Evolutionary conservation across 805 yeast species (phyloP).

Genomic region (Torulaspora franciscae): DNA sequence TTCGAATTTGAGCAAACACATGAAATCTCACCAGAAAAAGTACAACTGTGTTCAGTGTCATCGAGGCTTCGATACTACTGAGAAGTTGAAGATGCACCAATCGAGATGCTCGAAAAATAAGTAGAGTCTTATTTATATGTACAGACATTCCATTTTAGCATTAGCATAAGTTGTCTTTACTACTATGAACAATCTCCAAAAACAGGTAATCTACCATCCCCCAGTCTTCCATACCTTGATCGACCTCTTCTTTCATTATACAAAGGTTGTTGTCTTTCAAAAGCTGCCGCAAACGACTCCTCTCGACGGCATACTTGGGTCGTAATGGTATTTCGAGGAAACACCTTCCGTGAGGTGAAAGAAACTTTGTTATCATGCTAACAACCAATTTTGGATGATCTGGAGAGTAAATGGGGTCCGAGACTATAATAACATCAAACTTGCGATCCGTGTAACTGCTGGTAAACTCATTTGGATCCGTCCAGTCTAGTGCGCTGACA

Average conservation of each 20-base stretch:
- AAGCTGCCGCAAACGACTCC: conserved; percentile 56
- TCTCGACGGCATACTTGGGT: conserved; percentile 56
- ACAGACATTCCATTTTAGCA: neutral
- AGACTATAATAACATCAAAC: conserved; percentile 61
- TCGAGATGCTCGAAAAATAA: conserved; percentile 12
- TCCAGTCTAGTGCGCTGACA: conserved; percentile 73
- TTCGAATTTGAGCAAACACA: conserved; percentile 82
- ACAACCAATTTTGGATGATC: conserved; percentile 74
- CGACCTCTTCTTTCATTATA: conserved; percentile 39
- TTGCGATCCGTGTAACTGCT: conserved; percentile 29
- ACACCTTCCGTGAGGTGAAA: conserved; percentile 43
- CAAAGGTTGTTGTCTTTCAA: conserved; percentile 36
- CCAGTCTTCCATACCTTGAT: conserved; percentile 79
- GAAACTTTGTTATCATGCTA: conserved; percentile 49
- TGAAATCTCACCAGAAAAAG: conserved; percentile 64
- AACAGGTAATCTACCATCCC: conserved; percentile 60
- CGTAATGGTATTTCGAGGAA: conserved; percentile 76
- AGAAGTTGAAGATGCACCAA: conserved; percentile 41
- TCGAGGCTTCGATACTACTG: conserved; percentile 46
- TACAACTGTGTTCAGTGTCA: conserved; percentile 50
- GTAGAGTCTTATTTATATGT: neutral
- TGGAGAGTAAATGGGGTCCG: conserved; percentile 86
- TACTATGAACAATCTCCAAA: conserved; percentile 27
- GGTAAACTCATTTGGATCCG: conserved; percentile 45
- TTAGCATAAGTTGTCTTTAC: neutral